phyloP scores from a whole-genome alignment of 2,329 filamentous ascomycete genomes.

The Dactylellina haptotyla region DNA sequence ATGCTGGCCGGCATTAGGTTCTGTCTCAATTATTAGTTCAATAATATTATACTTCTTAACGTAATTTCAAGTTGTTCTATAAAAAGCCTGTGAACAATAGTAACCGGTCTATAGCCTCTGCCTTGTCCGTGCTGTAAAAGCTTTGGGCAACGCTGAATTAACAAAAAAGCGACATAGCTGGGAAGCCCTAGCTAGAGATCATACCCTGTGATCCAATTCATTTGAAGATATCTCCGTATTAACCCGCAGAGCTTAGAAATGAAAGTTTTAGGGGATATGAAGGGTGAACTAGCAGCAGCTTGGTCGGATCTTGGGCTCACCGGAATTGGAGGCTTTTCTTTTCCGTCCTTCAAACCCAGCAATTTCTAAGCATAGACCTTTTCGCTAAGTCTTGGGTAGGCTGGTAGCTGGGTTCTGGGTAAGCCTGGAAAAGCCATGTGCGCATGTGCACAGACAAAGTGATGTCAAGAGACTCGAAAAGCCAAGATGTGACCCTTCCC shows the following conservation, averaged over 20 bases:
- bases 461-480: constrained; percentile 17
- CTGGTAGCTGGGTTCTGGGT: neutral
- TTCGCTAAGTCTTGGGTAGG: neutral
- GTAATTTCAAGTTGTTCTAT: constrained; percentile 28
- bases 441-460: constrained; percentile 19
- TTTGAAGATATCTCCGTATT: constrained; percentile 15
- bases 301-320: constrained; percentile 10
- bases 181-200: neutral
- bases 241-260: neutral
- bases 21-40: neutral
- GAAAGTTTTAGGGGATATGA: neutral
- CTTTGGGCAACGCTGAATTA: too few species aligned
- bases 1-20: neutral
- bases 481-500: constrained; percentile 5
- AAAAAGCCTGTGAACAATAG: constrained; percentile 13
- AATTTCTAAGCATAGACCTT: neutral
- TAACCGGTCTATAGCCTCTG: too few species aligned
- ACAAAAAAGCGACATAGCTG: neutral
- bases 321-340: constrained; percentile 22
- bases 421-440: constrained; percentile 28
- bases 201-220: neutral
- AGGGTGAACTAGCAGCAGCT: neutral
- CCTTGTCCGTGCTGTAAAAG: neutral
- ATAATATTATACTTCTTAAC: constrained; percentile 10
- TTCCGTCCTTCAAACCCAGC: neutral